Percentiles rank a stretch among this genome's conserved stretches.
Evolutionary conservation across 164 flowering plant species (phyloP).

Genomic region (Brasenia schreberi): DNA sequence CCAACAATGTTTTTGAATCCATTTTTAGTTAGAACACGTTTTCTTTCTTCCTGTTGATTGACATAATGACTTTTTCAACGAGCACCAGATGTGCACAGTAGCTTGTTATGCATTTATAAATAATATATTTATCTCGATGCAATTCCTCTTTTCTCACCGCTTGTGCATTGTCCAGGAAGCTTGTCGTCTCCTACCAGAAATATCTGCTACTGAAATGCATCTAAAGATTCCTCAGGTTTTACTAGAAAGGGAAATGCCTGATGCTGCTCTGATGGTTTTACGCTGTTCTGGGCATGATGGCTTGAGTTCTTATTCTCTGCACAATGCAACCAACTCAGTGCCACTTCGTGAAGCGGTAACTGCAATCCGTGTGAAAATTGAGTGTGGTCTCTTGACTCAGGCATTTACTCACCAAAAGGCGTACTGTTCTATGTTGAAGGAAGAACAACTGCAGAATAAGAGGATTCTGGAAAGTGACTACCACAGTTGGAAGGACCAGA

Average conservation of each 20-base stretch:
- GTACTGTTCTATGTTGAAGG: constrained; percentile 49
- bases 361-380: constrained; percentile 77
- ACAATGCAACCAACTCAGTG: constrained; percentile 33
- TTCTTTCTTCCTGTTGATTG: too few relatives aligned
- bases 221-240: constrained; percentile 89
- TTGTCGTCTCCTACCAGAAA: constrained; percentile 75
- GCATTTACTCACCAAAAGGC: constrained; percentile 82
- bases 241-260: constrained; percentile 71
- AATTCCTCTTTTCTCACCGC: background rate
- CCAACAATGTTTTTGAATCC: too few relatives aligned
- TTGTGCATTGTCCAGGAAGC: constrained; percentile 58
- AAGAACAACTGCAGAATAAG: constrained; percentile 32
- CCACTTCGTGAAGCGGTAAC: constrained; percentile 77
- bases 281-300: constrained; percentile 82
- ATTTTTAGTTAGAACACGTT: too few relatives aligned
- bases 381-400: constrained; percentile 88
- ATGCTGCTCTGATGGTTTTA: constrained; percentile 83
- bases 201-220: constrained; percentile 63
- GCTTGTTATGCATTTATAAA: too few relatives aligned
- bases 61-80: too few relatives aligned
- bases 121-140: too few relatives aligned
- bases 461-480: constrained; percentile 13
- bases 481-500: constrained; percentile 39
- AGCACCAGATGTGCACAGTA: too few relatives aligned
- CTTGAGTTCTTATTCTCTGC: constrained; percentile 11